These are phyloP conservation scores for Globisporangium nagaii DNA, from an alignment of 352 stramenopile species.

Conservation along the genomic window DNA sequence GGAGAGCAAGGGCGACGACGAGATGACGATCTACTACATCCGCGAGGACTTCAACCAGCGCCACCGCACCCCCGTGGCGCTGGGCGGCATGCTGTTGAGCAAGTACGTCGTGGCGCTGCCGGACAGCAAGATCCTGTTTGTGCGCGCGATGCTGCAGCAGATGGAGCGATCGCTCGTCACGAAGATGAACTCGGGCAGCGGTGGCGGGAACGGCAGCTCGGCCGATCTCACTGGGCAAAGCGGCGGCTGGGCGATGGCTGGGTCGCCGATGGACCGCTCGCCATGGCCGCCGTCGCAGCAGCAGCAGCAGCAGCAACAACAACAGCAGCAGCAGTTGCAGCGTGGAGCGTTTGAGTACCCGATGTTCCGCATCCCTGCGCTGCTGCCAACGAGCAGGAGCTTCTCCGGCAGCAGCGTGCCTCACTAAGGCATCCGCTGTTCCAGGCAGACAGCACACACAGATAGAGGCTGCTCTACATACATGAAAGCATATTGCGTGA, in stretches of 20 bases:
- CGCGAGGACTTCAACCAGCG: slow-evolving; percentile 51
- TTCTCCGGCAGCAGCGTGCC: slow-evolving; percentile 1
- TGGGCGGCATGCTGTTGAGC: slow-evolving; percentile 66
- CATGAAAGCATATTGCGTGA: too few species aligned
- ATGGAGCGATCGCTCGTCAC: slow-evolving; percentile 72
- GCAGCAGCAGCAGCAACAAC: slow-evolving; percentile 16
- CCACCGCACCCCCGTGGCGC: slow-evolving; percentile 6
- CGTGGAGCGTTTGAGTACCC: slow-evolving; percentile 46
- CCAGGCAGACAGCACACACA: background rate
- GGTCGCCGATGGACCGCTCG: slow-evolving; percentile 39
- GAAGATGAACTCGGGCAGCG: slow-evolving; percentile 37
- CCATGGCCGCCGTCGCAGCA: slow-evolving; percentile 32
- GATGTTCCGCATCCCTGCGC: slow-evolving; percentile 51
- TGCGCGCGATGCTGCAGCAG: slow-evolving; percentile 84
- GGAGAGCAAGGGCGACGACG: slow-evolving; percentile 32
- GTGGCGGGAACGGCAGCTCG: slow-evolving; percentile 1
- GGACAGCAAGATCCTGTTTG: slow-evolving; percentile 71
- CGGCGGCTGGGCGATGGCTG: slow-evolving; percentile 19
- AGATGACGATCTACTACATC: slow-evolving; percentile 65
- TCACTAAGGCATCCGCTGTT: background rate
- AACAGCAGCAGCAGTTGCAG: slow-evolving; percentile 19
- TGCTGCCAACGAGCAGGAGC: slow-evolving; percentile 29
- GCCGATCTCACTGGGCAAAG: slow-evolving; percentile 5
- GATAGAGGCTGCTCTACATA: too few species aligned
- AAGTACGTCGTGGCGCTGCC: slow-evolving; percentile 73